Conservation (phyloP, 2,329 filamentous ascomycete genomes). For the Neofusicoccum kwambonambiense region DNA sequence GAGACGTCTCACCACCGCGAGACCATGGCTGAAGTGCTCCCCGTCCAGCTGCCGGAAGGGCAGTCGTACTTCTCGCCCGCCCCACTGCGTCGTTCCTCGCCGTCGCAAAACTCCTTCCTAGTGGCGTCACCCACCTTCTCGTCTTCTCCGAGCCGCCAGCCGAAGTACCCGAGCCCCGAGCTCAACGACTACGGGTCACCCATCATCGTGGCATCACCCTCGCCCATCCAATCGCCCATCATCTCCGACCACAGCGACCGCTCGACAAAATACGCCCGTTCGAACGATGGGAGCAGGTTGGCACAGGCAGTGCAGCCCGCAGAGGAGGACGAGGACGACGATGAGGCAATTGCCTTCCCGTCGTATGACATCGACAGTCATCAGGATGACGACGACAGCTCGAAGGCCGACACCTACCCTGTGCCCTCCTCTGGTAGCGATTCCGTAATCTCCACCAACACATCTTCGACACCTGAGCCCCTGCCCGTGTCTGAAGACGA, state of each 20-base stretch:
- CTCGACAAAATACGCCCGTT: conserved; percentile 62
- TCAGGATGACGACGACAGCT: conserved; percentile 19
- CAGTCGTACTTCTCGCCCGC: conserved; percentile 42
- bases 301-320: conserved; percentile 47
- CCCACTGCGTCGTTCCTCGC: conserved; percentile 41
- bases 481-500: conserved; percentile 68
- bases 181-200: conserved; percentile 27
- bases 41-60: conserved; percentile 42
- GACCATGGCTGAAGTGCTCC: conserved; percentile 46
- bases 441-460: conserved; percentile 40
- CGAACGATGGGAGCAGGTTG: conserved; percentile 60
- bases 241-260: conserved; percentile 37
- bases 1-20: background rate
- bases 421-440: conserved; percentile 56
- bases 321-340: conserved; percentile 41
- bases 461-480: conserved; percentile 57
- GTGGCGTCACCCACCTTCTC: conserved; percentile 30
- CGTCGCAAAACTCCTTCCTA: conserved; percentile 46
- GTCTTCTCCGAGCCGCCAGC: conserved; percentile 29
- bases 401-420: conserved; percentile 45
- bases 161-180: conserved; percentile 32
- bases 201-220: conserved; percentile 2
- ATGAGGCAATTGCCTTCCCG: conserved; percentile 45
- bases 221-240: conserved; percentile 21
- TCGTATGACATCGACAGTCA: conserved; percentile 38